Evolutionary conservation across 1,284 basidiomycete genomes (phyloP).

Genomic region (Ganoderma lingzhi): DNA sequence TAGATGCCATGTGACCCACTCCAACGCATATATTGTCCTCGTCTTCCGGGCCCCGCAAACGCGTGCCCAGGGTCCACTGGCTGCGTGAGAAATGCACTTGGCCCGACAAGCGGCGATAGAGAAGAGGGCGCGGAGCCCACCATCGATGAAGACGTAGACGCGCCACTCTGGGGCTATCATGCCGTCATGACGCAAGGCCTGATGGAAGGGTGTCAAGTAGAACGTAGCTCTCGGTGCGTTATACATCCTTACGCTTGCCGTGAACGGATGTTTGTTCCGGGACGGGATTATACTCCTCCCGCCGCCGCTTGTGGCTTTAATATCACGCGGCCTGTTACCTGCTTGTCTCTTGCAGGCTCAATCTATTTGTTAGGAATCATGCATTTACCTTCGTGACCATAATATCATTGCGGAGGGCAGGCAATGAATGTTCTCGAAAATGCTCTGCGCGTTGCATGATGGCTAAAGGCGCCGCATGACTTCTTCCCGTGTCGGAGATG

Average conservation of each 20-base stretch:
- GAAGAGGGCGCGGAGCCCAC: not conserved
- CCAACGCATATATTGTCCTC: conserved; percentile 41
- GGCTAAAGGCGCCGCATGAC: not conserved
- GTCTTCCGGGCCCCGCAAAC: conserved; percentile 40
- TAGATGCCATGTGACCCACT: conserved; percentile 37
- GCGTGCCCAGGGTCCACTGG: conserved; percentile 11
- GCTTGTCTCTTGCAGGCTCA: not conserved
- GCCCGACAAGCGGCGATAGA: not conserved
- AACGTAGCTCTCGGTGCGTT: not conserved
- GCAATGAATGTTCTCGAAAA: not conserved
- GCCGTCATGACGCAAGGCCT: not conserved
- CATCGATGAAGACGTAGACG: not conserved
- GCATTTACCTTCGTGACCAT: not conserved
- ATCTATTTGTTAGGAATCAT: not conserved
- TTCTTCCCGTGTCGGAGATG: not conserved
- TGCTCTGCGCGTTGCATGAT: not conserved
- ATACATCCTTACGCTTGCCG: not conserved
- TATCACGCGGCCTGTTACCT: not conserved
- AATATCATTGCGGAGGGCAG: not conserved
- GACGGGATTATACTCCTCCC: not conserved
- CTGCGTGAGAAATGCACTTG: conserved; percentile 18
- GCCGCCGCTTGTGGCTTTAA: not conserved
- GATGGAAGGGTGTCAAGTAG: conserved; percentile 2
- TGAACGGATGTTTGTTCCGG: not conserved
- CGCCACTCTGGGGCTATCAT: not conserved